Evolutionary conservation across 2,329 filamentous ascomycete species (phyloP), one percentile per base, ranked within the genome.

Genomic region (Verticillium dahliae): DNA sequence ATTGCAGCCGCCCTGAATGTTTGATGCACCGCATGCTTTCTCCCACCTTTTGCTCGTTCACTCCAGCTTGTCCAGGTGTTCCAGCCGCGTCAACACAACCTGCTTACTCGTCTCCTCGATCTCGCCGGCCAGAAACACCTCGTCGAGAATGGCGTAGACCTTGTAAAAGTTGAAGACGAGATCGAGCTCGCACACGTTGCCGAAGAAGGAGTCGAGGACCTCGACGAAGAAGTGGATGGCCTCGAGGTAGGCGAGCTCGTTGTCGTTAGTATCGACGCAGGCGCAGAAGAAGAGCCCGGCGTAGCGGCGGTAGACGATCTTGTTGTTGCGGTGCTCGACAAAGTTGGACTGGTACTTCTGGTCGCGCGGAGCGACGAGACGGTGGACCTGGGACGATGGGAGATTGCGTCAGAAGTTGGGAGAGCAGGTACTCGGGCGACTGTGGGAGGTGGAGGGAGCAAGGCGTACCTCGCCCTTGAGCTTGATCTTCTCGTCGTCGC

Each of bases 261-360:
- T 99, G 77, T 99, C 95, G 76, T 97, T 98, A 59, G 94, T 96
- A 78, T 99, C 95, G 73, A 99, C 95, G 77, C 95, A 98, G 60
- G 93, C 96, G 81, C 95, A 99, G 82, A 99, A 99, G 85, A 99
- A 99, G 62, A 99, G 87, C 0, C 95, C 95, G 0, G 95, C 95
- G 78, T 99, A 99, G 65, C 95, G 90, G 55, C 96, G 90, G 81
- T 99, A 99, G 60, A 99, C 92, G 70, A 99, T 90, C 81, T 97
- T 98, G 74, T 94, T 92, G 78, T 92, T 91, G 67, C 91, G 90
- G 80, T 90, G 89, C 79, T 99, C 95, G 83, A 99, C 95, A 72
- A 99, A 99, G 81, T 99, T 99, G 79, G 92, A 97, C 76, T 99
- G 95, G 82, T 99, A 97, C 75, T 99, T 99, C 75, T 99, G 95